phyloP scores from a whole-genome alignment of 768 basidiomycete genomes.

The Lentinus tigrinus region DNA sequence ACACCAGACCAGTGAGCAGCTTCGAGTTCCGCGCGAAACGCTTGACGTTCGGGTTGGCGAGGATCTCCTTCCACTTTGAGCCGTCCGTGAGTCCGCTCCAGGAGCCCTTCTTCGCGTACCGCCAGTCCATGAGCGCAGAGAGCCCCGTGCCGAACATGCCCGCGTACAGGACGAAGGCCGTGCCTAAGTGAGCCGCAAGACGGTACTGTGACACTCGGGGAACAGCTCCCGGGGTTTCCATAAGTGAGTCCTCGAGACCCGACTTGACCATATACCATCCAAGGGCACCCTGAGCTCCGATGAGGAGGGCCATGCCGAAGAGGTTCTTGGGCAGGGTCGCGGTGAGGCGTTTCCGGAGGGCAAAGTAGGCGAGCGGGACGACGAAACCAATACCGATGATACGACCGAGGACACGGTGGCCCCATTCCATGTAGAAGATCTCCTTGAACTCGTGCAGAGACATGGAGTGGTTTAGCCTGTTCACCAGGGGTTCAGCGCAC shows the following conservation, averaged over 20 bases:
- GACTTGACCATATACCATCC: constrained; percentile 99
- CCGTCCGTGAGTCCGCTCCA: constrained; percentile 56
- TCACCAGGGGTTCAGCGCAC: background rate
- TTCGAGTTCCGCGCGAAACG: constrained; percentile 60
- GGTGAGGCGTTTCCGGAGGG: constrained; percentile 66
- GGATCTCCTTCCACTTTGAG: constrained; percentile 41
- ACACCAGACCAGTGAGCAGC: constrained; percentile 72
- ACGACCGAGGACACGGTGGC: constrained; percentile 90
- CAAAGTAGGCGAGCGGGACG: constrained; percentile 80
- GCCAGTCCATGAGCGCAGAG: constrained; percentile 75
- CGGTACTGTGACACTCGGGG: constrained; percentile 97
- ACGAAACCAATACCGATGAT: constrained; percentile 82
- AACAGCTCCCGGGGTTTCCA: constrained; percentile 79
- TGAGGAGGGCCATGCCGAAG: constrained; percentile 69
- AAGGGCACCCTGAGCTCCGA: constrained; percentile 88
- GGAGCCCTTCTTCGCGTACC: constrained; percentile 52
- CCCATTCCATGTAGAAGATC: constrained; percentile 99
- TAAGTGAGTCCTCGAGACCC: constrained; percentile 79
- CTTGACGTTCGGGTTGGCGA: constrained; percentile 56
- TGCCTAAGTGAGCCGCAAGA: constrained; percentile 90
- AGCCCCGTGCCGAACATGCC: constrained; percentile 89
- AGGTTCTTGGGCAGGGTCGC: constrained; percentile 61
- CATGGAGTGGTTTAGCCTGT: constrained; percentile 88
- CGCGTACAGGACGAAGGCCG: constrained; percentile 87
- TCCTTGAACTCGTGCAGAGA: constrained; percentile 88